phyloP scores from a whole-genome alignment of 2,329 filamentous ascomycete species.

The Monosporascus sp. region DNA sequence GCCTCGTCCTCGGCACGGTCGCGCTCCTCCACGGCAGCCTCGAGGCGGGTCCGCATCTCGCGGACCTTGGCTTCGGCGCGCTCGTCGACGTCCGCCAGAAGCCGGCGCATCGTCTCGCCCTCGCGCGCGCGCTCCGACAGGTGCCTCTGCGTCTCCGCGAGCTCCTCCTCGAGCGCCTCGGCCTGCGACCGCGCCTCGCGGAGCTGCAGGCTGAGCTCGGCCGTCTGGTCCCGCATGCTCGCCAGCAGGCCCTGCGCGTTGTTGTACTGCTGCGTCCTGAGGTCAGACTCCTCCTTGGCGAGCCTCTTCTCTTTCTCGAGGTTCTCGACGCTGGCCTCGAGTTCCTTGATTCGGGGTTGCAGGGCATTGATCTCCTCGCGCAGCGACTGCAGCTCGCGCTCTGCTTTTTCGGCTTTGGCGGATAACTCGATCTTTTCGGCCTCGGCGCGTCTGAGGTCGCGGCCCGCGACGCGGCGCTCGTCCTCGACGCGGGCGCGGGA shows the following conservation, averaged over 20 bases:
- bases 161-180: constrained; percentile 86
- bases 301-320: constrained; percentile 62
- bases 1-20: constrained; percentile 91
- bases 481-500: constrained; percentile 73
- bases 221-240: constrained; percentile 88
- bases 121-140: constrained; percentile 85
- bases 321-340: constrained; percentile 69
- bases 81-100: constrained; percentile 81
- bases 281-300: constrained; percentile 72
- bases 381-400: constrained; percentile 63
- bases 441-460: constrained; percentile 73
- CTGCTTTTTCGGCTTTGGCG: constrained; percentile 65
- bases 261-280: constrained; percentile 80
- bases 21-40: constrained; percentile 86
- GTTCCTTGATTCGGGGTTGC: constrained; percentile 54
- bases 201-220: constrained; percentile 84
- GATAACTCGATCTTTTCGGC: constrained; percentile 73
- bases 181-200: constrained; percentile 80
- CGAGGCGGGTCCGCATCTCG: constrained; percentile 85
- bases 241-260: constrained; percentile 81
- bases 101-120: constrained; percentile 86
- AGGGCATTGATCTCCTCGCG: constrained; percentile 70
- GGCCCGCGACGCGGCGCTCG: constrained; percentile 65
- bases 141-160: constrained; percentile 80
- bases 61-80: constrained; percentile 75